Evolutionary conservation across 805 yeast genomes (phyloP).

Genomic region (Soucietia sequanensis): DNA sequence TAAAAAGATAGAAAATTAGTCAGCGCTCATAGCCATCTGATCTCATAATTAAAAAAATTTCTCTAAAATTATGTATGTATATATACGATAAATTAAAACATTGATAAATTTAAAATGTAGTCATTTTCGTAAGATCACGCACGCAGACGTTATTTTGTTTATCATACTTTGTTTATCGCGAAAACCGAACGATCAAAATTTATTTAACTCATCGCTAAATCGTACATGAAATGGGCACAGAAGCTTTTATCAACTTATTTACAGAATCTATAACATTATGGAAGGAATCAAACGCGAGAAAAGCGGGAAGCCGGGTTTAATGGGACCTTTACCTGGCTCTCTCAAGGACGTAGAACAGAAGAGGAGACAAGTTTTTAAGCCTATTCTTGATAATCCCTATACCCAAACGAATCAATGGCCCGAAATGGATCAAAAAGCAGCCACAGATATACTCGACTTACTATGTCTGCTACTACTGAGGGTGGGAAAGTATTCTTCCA

Average conservation of each 20-base stretch:
- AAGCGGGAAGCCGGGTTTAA: too few species aligned
- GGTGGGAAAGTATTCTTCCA: slow-evolving; percentile 23
- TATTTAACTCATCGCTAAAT: too few species aligned
- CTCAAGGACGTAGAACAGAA: slow-evolving; percentile 49
- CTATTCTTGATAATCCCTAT: slow-evolving; percentile 63
- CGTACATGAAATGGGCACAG: too few species aligned
- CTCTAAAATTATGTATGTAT: background rate
- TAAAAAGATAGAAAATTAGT: background rate
- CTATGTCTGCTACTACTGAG: slow-evolving; percentile 32
- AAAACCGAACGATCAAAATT: too few species aligned
- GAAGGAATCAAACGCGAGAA: too few species aligned
- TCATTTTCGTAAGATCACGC: too few species aligned
- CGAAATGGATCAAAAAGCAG: slow-evolving; percentile 36
- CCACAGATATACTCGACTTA: slow-evolving; percentile 36
- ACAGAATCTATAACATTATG: too few species aligned
- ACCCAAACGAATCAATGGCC: slow-evolving; percentile 46
- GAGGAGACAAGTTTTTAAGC: slow-evolving; percentile 59
- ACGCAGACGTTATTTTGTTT: too few species aligned
- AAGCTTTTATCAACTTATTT: too few species aligned
- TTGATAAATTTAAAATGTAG: too few species aligned
- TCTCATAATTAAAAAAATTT: background rate
- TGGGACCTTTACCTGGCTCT: too few species aligned
- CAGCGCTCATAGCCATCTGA: background rate
- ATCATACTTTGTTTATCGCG: background rate
- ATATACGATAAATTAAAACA: too few species aligned